These are phyloP conservation scores for Angomonas ambiguus DNA, from an alignment of 208 protist genomes.

Conservation along the genomic window DNA sequence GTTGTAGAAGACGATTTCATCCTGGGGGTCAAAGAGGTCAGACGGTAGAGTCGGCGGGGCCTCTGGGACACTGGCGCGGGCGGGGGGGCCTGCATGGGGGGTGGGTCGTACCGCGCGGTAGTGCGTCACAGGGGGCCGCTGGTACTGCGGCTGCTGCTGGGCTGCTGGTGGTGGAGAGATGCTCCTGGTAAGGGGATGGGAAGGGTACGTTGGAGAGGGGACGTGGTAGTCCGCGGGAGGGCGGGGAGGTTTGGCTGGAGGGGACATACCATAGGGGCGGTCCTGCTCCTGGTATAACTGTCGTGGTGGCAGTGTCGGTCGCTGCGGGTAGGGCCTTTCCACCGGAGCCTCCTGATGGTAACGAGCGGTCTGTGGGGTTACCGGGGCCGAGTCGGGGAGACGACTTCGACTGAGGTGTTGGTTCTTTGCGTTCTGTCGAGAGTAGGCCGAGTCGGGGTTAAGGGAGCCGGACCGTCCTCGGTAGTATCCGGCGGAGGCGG, in stretches of 20 bases:
- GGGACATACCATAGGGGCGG: not conserved
- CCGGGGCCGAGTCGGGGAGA: not conserved
- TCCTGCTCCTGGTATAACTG: not conserved
- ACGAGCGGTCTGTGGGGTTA: not conserved
- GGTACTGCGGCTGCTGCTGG: no score
- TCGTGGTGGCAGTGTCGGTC: not conserved
- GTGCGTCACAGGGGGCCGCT: no score
- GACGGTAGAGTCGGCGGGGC: not conserved
- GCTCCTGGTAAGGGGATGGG: not conserved
- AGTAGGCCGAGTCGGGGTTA: not conserved
- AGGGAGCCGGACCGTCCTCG: not conserved
- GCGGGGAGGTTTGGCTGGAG: not conserved
- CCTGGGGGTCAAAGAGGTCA: not conserved
- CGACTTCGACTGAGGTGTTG: not conserved
- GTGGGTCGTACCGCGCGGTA: not conserved
- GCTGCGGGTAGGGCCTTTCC: not conserved
- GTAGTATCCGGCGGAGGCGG: not conserved
- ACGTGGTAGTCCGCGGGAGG: not conserved
- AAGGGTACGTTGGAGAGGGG: not conserved
- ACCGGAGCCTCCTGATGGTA: not conserved
- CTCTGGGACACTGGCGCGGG: not conserved
- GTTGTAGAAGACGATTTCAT: conserved; percentile 6
- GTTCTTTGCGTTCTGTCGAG: not conserved
- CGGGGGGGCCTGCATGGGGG: not conserved
- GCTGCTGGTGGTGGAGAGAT: not conserved